Evolutionary conservation across 768 basidiomycete genomes (phyloP), one percentile per base, ranked within the genome.

Genomic region (Collybiopsis luxurians): DNA sequence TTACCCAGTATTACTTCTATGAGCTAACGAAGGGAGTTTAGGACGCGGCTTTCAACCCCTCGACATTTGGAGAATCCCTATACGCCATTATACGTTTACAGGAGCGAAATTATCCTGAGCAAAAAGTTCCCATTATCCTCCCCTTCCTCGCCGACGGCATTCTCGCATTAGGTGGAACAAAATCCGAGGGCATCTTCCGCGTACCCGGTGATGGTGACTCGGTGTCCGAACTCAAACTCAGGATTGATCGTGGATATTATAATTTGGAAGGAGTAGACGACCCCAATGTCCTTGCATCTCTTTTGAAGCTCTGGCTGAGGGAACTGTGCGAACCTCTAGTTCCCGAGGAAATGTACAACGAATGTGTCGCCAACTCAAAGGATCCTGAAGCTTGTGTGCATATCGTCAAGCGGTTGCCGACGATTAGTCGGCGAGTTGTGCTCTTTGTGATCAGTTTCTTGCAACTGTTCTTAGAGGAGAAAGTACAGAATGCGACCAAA

Each of bases 1-100:
- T 26, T 21, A 23, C 12, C n/a, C n/a, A n/a, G n/a, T n/a, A n/a
- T n/a, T n/a, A n/a, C 27, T n/a, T 30, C 55, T 21, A 10, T 15
- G 34, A 19, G 28, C 11, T 15, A 19, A 47, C 47, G 30, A 15
- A 28, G 23, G 38, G 15, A 24, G 21, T 39, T 28, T 64, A 91
- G 84, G 92, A 95, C 63, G 93, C 94, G 26, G 94, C 95, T 7
- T 98, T 97, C 74, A 90, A 95, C 61, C 93, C 95, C 0, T 95
- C 92, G 1, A 94, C 90, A 1, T 98, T 97, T 64, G 93, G 94
- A 13, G 93, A 95, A 74, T 87, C 91, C 0, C 77, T 98, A 12
- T 90, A 90, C 60, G 85, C 85, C 24, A 89, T 93, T 58, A 87
- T 90, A 71, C 79, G 89, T 44, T 75, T 94, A 10, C 95, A 97